These are phyloP conservation scores for Nematodospora anomalae DNA, from an alignment of 1,139 yeast genomes.

Conservation along the genomic window DNA sequence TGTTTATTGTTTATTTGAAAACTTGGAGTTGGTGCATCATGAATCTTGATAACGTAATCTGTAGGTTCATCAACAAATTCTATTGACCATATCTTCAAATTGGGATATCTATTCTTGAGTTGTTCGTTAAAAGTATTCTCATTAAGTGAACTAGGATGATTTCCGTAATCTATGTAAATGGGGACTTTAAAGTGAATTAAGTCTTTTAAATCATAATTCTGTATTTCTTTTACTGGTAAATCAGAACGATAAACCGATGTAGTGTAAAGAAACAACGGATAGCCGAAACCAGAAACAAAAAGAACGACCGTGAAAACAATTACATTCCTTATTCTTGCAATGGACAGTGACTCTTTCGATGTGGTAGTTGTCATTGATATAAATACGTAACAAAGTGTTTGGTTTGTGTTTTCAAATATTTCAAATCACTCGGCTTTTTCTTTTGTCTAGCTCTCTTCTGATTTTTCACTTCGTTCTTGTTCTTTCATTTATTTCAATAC, in stretches of 20 bases:
- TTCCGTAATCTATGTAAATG: constrained; percentile 51
- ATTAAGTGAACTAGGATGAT: constrained; percentile 24
- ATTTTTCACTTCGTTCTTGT: constrained; percentile 1
- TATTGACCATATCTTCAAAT: constrained; percentile 27
- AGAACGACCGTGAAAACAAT: constrained; percentile 36
- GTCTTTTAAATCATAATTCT: constrained; percentile 32
- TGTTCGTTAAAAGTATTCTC: constrained; percentile 33
- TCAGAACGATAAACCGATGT: constrained; percentile 77
- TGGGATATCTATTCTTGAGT: constrained; percentile 24
- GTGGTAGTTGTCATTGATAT: background rate
- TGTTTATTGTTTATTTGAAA: constrained; percentile 11
- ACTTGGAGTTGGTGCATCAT: constrained; percentile 13
- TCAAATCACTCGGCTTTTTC: background rate
- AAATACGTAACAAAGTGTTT: too few relatives aligned
- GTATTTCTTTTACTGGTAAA: constrained; percentile 59
- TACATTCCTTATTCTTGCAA: constrained; percentile 7
- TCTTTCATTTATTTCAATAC: background rate
- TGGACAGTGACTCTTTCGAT: constrained; percentile 8
- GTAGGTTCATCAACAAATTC: constrained; percentile 21
- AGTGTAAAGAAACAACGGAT: constrained; percentile 71
- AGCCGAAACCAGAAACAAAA: constrained; percentile 47
- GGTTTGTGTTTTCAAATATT: too few relatives aligned
- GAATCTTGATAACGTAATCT: constrained; percentile 27
- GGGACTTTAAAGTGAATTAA: constrained; percentile 54
- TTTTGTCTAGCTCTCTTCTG: background rate